Evolutionary conservation across 441 rosid species (phyloP), one percentile per base, ranked within the genome.

Genomic region (Pelargonium australe): DNA sequence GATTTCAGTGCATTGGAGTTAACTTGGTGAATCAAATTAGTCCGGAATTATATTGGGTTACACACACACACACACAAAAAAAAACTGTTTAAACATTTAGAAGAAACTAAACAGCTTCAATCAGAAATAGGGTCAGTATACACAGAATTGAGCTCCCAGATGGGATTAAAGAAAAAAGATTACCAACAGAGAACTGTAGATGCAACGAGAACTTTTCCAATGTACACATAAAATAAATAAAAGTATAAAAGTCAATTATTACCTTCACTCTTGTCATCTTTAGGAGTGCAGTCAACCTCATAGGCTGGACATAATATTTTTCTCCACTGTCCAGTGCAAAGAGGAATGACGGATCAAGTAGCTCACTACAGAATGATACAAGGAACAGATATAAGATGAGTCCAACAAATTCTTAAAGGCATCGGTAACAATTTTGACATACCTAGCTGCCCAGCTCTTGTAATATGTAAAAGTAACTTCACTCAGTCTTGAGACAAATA

Each of bases 381-480:
- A 72, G 68, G 65, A 76, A 73, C 31, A 72, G 8, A 58, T 66
- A 68, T 12, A 72, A 64, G 80, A 72, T 67, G 60, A 80, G 75
- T 45, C 74, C 65, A 64, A 68, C 70, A 67, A 37, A 72, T 44
- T 41, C 68, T 67, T 43, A 67, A 47, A 31, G 53, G 53, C 20
- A 67, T 12, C n/a, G n/a, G 28, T 57, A 20, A 62, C 37, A 65
- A 60, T 20, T 73, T 69, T 66, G 19, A 45, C 64, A 74, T 85
- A 95, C 99, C 97, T 95, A 66, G 97, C 95, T n/a, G 96, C 90
- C 98, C 99, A 88, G 82, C 98, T 92, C 85, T 95, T 95, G 88
- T 92, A 92, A 82, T 89, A 89, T 45, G 95, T 86, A 91, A 90
- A 89, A 73, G 89, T 84, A 79, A 84, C 86, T 73, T 95, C 98